Conservation (phyloP, 2,329 filamentous ascomycete species). For the Xylaria hypoxylon region DNA sequence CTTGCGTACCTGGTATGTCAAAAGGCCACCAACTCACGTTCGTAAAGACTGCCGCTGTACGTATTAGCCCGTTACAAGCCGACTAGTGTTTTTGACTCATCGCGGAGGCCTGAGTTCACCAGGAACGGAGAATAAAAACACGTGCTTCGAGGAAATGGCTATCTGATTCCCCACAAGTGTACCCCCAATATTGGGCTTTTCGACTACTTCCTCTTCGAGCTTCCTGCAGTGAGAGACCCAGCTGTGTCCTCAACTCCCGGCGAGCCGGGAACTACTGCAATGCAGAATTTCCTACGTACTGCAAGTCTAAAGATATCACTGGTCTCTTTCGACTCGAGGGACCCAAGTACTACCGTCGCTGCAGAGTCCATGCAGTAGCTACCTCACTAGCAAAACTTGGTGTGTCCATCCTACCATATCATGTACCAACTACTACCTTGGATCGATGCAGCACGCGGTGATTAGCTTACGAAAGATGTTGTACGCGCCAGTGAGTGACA, state of each 20-base stretch:
- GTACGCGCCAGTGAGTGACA: constrained; percentile 19
- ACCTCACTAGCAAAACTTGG: constrained; percentile 35
- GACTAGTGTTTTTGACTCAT: constrained; percentile 4
- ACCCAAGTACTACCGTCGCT: constrained; percentile 35
- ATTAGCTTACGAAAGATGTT: constrained; percentile 11
- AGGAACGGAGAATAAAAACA: constrained; percentile 35
- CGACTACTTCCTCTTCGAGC: constrained; percentile 48
- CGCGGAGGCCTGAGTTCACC: constrained; percentile 24
- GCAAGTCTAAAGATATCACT: constrained; percentile 29
- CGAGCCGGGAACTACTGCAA: constrained; percentile 41
- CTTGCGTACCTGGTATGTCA: constrained; percentile 5
- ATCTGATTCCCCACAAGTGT: constrained; percentile 35
- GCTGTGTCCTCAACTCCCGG: constrained; percentile 37
- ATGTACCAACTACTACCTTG: constrained; percentile 42
- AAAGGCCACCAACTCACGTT: constrained; percentile 10
- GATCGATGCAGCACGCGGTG: constrained; percentile 44
- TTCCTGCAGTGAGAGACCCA: constrained; percentile 43
- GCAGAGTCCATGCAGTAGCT: constrained; percentile 31
- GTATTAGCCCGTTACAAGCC: constrained; percentile 6
- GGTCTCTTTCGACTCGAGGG: constrained; percentile 25
- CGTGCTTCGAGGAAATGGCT: constrained; percentile 32
- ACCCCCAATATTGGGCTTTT: constrained; percentile 33
- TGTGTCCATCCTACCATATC: constrained; percentile 43
- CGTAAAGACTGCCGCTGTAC: constrained; percentile 13
- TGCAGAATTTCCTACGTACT: constrained; percentile 38